Evolutionary conservation across 192 early-diverging fungal species (phyloP), one percentile per base, ranked within the genome.

Genomic region (Mortierella antarctica): DNA sequence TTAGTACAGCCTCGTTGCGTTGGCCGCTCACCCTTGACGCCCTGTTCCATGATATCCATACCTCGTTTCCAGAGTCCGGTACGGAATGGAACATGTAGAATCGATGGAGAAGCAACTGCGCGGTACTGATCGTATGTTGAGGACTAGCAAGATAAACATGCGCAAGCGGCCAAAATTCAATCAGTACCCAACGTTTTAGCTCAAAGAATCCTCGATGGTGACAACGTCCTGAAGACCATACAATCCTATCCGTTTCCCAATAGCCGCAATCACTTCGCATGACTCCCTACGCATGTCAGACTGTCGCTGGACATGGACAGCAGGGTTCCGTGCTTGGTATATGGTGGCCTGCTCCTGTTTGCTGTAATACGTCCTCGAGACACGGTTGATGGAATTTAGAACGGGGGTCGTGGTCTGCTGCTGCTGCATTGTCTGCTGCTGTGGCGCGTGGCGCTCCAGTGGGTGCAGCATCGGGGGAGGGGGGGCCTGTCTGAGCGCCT

Each of bases 71-170:
- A 66, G 82, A 76, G 46, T 88, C 85, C 48, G 82, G 80, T 42
- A 82, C 65, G 10, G 87, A 83, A 69, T 90, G 76, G 72, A 86
- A 87, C 52, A 88, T 76, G 61, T 73, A 88, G 54, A 87, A 90
- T 40, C 89, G 83, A 71, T 90, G 86, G 41, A 86, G 84, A 39
- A 90, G 64, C 7, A 87, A 73, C 58, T 88, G 87, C 15, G 89
- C 83, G 11, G 89, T 90, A 56, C 83, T 86, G 51, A 90, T 86
- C 1, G 89, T 90, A n/a, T 72, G 85, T 66, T 88, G 89, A 23
- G 89, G 89, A 55, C 89, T 88, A 80, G 47, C 40, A 48, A 51
- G 42, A 12, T n/a, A 49, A 15, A 23, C 31, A 31, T 31, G 31
- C 31, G 31, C 31, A 31, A 31, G 31, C 31, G 31, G 31, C 31